These are phyloP conservation scores for Trypanosoma platydactyli DNA, from an alignment of 208 protist genomes.

Conservation along the genomic window DNA sequence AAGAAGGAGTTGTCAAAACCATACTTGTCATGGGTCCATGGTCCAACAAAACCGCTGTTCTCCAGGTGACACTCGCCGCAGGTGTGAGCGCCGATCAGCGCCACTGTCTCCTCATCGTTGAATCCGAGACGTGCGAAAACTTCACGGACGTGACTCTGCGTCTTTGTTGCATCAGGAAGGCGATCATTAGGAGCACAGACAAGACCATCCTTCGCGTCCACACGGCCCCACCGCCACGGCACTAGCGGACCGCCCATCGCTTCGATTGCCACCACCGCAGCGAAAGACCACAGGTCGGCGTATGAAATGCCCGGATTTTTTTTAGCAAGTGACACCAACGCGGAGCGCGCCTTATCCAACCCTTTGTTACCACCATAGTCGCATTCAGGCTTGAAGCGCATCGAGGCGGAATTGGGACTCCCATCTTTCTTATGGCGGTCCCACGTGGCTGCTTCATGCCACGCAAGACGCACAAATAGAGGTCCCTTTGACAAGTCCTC, in stretches of 20 bases:
- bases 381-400: conserved; percentile 84
- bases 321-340: conserved; percentile 87
- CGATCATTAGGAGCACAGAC: conserved; percentile 76
- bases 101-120: conserved; percentile 93
- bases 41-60: conserved; percentile 82
- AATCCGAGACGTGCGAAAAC: conserved; percentile 93
- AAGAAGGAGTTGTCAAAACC: conserved; percentile 94
- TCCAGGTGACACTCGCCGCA: conserved; percentile 90
- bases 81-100: conserved; percentile 91
- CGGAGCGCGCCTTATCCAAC: conserved; percentile 73
- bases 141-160: conserved; percentile 74
- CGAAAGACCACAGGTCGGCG: conserved; percentile 92
- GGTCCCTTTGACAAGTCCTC: conserved; percentile 54
- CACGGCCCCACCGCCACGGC: conserved; percentile 79
- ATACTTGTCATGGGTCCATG: conserved; percentile 90
- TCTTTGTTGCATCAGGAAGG: conserved; percentile 84
- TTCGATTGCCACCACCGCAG: conserved; percentile 90
- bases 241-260: conserved; percentile 90
- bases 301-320: conserved; percentile 91
- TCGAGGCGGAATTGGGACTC: conserved; percentile 66
- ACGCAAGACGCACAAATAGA: conserved; percentile 73
- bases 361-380: conserved; percentile 84
- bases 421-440: conserved; percentile 66
- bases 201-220: conserved; percentile 72
- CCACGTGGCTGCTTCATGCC: conserved; percentile 74